Percentiles rank a stretch among this genome's conserved stretches.
These are phyloP conservation scores for Sclerotinia subarctica DNA, from an alignment of 2,329 filamentous ascomycete species.

Conservation along the genomic window DNA sequence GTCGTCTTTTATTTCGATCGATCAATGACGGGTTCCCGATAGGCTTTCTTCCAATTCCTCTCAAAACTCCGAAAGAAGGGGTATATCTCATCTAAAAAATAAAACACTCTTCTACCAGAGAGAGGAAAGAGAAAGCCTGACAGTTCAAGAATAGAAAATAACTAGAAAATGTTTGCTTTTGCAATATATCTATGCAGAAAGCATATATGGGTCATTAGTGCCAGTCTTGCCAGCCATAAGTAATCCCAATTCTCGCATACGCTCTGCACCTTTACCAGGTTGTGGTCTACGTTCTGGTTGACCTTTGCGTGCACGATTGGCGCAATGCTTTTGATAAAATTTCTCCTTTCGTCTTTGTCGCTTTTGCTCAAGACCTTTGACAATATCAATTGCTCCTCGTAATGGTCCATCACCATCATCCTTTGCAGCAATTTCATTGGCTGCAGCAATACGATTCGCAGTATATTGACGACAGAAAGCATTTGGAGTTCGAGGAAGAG, in stretches of 20 bases:
- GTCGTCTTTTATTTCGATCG: conserved; percentile 5
- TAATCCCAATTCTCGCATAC: conserved; percentile 89
- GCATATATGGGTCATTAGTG: conserved; percentile 64
- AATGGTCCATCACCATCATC: conserved; percentile 58
- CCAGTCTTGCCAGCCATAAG: conserved; percentile 77
- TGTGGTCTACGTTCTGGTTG: conserved; percentile 61
- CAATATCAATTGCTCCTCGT: conserved; percentile 94
- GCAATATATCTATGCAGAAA: conserved; percentile 56
- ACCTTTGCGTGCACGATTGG: conserved; percentile 69
- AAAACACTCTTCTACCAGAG: conserved; percentile 16
- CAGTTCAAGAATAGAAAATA: conserved; percentile 13
- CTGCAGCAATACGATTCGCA: conserved; percentile 45
- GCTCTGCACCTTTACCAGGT: conserved; percentile 83
- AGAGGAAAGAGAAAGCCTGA: conserved; percentile 18
- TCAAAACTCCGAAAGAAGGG: conserved; percentile 5
- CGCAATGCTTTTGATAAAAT: conserved; percentile 77
- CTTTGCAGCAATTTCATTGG: conserved; percentile 40
- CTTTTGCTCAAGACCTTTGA: conserved; percentile 94
- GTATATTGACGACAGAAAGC: conserved; percentile 54
- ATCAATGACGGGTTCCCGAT: conserved; percentile 14
- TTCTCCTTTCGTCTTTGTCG: conserved; percentile 91
- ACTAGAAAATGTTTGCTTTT: neutral
- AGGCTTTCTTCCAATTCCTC: conserved; percentile 15
- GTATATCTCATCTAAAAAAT: conserved; percentile 10
- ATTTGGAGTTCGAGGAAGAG: conserved; percentile 75